Evolutionary conservation across 768 basidiomycete species (phyloP), one percentile per base, ranked within the genome.

Genomic region (Amanita inopinata): DNA sequence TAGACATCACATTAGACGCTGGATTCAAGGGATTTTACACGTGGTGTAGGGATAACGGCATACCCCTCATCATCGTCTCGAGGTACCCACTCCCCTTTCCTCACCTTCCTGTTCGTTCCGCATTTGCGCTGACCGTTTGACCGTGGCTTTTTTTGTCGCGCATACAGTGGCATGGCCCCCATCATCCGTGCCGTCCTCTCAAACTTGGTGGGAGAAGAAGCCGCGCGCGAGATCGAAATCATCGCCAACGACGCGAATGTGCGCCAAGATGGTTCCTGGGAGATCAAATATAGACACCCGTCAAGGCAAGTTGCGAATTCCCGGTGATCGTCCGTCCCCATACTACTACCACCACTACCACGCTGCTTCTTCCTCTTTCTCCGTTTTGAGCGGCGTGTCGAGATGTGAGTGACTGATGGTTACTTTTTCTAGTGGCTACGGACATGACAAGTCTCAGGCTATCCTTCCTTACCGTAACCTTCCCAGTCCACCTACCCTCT

Each of bases 391-490:
- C n/a, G n/a, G n/a, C n/a, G n/a, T n/a, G n/a, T n/a, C n/a, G n/a
- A n/a, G n/a, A n/a, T n/a, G n/a, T n/a, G n/a, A n/a, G n/a, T n/a
- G n/a, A n/a, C n/a, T n/a, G n/a, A n/a, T n/a, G n/a, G n/a, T n/a
- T n/a, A 12, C 2, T 7, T 17, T 22, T 14, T 20, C 18, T 49
- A 90, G 89, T 53, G 78, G 75, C 1, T 97, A 75, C 53, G 96
- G 96, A 0, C 96, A 99, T 58, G 96, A 99, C 63, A 99, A 99
- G 65, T 90, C 86, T 5, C 83, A 82, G 51, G 90, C 94, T 2
- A 97, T 98, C 52, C 65, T 93, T 24, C 93, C 89, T 0, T 99
- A 97, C 63, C 70, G 80, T n/a, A 63, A 69, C 31, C 70, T 93
- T 32, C 51, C 66, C 4, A 57, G 76, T 35, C 77, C 80, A 3